These are phyloP conservation scores for Pilatotrama ljubarskyi DNA, from an alignment of 768 basidiomycete genomes.

Conservation along the genomic window DNA sequence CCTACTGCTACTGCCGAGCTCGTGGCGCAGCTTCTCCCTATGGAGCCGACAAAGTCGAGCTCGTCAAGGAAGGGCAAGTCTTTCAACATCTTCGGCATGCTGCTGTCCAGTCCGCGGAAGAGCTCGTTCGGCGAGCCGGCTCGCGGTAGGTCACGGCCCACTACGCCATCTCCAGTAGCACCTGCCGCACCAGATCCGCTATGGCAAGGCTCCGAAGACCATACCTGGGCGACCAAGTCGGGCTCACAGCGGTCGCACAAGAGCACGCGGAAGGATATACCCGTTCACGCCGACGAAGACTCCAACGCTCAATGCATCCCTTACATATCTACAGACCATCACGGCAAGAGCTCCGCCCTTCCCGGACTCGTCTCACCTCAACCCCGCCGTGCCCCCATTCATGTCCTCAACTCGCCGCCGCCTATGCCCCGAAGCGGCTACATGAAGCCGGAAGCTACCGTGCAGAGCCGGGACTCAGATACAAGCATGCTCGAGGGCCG, in stretches of 20 bases:
- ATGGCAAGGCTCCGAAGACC: slow-evolving; percentile 10
- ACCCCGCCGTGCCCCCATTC: slow-evolving; percentile 17
- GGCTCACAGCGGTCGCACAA: slow-evolving; percentile 17
- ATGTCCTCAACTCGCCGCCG: slow-evolving; percentile 24
- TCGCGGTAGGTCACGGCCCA: slow-evolving; percentile 22
- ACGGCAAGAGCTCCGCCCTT: slow-evolving; percentile 9
- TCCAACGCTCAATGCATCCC: slow-evolving; percentile 2
- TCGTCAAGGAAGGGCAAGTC: slow-evolving; percentile 27
- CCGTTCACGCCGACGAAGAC: slow-evolving; percentile 7
- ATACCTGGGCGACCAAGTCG: slow-evolving; percentile 11
- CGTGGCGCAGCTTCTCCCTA: slow-evolving; percentile 24
- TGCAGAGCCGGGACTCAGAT: slow-evolving; percentile 19
- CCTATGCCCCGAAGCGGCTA: slow-evolving; percentile 16
- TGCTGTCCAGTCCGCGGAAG: slow-evolving; percentile 27
- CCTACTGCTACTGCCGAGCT: slow-evolving; percentile 21
- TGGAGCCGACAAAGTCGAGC: slow-evolving; percentile 18
- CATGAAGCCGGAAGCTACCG: not conserved
- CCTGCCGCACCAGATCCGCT: slow-evolving; percentile 2
- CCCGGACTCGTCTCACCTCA: slow-evolving; percentile 18
- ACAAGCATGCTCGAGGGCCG: slow-evolving; percentile 29
- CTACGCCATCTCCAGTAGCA: slow-evolving; percentile 16
- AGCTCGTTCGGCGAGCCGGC: slow-evolving; percentile 22
- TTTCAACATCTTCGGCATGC: slow-evolving; percentile 30
- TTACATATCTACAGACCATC: slow-evolving; percentile 3
- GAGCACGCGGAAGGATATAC: slow-evolving; percentile 16